These are phyloP conservation scores for Barnettozyma siamensis DNA, from an alignment of 805 yeast genomes.

Conservation along the genomic window DNA sequence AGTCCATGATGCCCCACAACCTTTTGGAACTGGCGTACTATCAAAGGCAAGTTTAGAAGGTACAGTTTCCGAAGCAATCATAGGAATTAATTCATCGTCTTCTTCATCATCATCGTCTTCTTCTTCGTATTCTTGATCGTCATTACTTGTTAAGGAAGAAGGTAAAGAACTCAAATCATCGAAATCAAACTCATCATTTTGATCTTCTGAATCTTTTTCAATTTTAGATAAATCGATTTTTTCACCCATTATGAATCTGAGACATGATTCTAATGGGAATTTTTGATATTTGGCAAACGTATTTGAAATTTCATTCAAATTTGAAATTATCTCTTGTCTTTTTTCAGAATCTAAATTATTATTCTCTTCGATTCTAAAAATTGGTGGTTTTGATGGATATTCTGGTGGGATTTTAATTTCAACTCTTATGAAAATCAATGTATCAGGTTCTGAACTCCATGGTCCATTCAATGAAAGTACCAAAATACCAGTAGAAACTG, in stretches of 20 bases:
- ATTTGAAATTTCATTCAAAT: slow-evolving; percentile 49
- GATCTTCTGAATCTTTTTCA: slow-evolving; percentile 33
- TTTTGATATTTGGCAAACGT: slow-evolving; percentile 50
- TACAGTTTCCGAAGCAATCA: slow-evolving; percentile 8
- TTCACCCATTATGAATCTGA: slow-evolving; percentile 79
- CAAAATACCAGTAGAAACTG: slow-evolving; percentile 79
- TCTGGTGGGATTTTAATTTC: slow-evolving; percentile 62
- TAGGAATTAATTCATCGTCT: slow-evolving; percentile 24
- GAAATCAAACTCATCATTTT: slow-evolving; percentile 29
- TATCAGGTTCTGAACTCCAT: slow-evolving; percentile 44
- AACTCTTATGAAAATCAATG: slow-evolving; percentile 59
- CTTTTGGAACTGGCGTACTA: slow-evolving; percentile 87
- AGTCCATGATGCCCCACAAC: slow-evolving; percentile 90
- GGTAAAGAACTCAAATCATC: slow-evolving; percentile 26
- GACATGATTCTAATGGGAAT: slow-evolving; percentile 75
- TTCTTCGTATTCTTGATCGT: slow-evolving; percentile 24
- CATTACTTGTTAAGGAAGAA: slow-evolving; percentile 15
- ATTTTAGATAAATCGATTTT: slow-evolving; percentile 41
- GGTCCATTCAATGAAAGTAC: slow-evolving; percentile 78
- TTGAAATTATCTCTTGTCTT: slow-evolving; percentile 43
- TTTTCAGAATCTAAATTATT: slow-evolving; percentile 52
- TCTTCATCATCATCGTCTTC: slow-evolving; percentile 28
- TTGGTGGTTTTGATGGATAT: slow-evolving; percentile 64
- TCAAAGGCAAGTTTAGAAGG: slow-evolving; percentile 44
- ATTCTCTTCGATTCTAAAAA: slow-evolving; percentile 71